Percentiles rank a stretch among this genome's conserved stretches.
These are phyloP conservation scores for Aspergillus pseudoviridinutans DNA, from an alignment of 2,329 filamentous ascomycete species.

Conservation along the genomic window DNA sequence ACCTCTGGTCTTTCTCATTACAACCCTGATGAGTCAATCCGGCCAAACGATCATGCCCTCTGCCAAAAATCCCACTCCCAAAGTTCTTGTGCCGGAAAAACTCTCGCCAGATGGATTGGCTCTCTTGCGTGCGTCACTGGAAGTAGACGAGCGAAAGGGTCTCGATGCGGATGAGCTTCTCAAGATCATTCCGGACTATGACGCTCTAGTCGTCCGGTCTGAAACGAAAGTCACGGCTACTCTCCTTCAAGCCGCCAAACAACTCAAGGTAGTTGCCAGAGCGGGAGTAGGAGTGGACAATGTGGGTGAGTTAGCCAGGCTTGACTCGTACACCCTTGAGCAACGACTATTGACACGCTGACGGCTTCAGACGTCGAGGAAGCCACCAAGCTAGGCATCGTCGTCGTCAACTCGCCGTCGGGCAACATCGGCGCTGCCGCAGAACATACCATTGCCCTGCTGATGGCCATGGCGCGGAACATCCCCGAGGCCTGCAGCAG, in stretches of 20 bases:
- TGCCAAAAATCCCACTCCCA: conserved; percentile 33
- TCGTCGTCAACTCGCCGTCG: conserved; percentile 74
- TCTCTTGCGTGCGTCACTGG: conserved; percentile 61
- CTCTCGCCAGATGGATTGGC: conserved; percentile 74
- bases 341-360: too few species aligned
- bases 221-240: conserved; percentile 74
- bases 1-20: too few species aligned
- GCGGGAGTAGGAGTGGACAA: conserved; percentile 82
- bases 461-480: conserved; percentile 71
- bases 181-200: conserved; percentile 65
- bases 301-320: conserved; percentile 46
- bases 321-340: too few species aligned
- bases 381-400: conserved; percentile 68
- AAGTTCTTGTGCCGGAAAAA: conserved; percentile 73
- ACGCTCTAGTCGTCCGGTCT: conserved; percentile 74
- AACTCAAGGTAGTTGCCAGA: conserved; percentile 71
- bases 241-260: conserved; percentile 62
- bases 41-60: conserved; percentile 11
- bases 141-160: conserved; percentile 65
- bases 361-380: conserved; percentile 37
- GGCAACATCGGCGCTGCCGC: conserved; percentile 79
- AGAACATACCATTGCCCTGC: conserved; percentile 70
- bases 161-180: conserved; percentile 62
- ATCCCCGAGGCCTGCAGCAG: conserved; percentile 66
- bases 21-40: too few species aligned